phyloP scores from a whole-genome alignment of 495 filamentous ascomycete genomes.

The Aspergillus biplanus region DNA sequence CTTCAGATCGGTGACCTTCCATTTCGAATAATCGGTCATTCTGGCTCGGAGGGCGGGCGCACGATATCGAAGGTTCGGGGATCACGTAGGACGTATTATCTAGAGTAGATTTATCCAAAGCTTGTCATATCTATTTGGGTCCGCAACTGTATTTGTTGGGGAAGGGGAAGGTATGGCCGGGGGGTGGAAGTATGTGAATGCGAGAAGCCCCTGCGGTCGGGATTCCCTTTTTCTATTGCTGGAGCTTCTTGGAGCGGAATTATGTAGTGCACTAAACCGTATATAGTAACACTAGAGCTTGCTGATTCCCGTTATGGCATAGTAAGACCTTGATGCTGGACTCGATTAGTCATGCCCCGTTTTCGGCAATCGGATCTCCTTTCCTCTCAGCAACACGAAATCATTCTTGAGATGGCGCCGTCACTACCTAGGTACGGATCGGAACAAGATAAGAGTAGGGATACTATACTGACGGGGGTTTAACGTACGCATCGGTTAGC shows the following conservation, averaged over 20 bases:
- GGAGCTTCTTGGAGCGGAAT: slow-evolving; percentile 22
- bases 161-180: not conserved
- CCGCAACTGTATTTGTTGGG: not conserved
- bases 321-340: not conserved
- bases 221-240: slow-evolving; percentile 4
- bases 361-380: no score
- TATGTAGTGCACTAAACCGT: slow-evolving; percentile 33
- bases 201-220: slow-evolving; percentile 29
- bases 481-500: no score
- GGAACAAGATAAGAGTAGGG: no score
- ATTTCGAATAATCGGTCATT: slow-evolving; percentile 56
- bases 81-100: not conserved
- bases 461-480: no score
- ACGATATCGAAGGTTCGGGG: not conserved
- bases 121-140: slow-evolving; percentile 16
- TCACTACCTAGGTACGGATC: not conserved
- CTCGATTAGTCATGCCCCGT: not conserved
- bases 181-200: slow-evolving; percentile 32
- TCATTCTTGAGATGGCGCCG: not conserved
- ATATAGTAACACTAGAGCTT: slow-evolving; percentile 1
- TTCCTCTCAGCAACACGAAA: no score
- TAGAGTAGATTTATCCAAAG: slow-evolving; percentile 17
- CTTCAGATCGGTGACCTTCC: slow-evolving; percentile 58
- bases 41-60: slow-evolving; percentile 15
- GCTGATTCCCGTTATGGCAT: not conserved